phyloP scores from a whole-genome alignment of 306 rosid species.

The Benincasa hispida region DNA sequence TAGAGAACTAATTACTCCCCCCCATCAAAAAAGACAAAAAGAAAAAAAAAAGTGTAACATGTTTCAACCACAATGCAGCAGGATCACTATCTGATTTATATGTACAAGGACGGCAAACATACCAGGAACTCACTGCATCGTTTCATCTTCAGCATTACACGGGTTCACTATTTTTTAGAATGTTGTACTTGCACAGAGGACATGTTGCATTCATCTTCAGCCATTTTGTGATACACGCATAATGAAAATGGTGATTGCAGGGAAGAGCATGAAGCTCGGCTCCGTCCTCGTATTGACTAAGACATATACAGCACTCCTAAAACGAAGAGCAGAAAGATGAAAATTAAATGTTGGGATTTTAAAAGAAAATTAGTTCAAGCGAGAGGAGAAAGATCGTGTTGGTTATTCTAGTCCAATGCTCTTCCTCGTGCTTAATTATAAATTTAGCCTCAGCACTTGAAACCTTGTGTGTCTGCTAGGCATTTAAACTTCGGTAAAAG shows the following conservation, averaged over 20 bases:
- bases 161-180: constrained; percentile 70
- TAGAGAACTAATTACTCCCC: not conserved
- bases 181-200: constrained; percentile 94
- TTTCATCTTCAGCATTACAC: constrained; percentile 29
- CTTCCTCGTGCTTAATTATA: not conserved
- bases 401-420: not conserved
- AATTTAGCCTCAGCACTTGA: not conserved
- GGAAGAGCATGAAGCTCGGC: constrained; percentile 84
- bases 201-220: constrained; percentile 96
- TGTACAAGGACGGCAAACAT: not conserved
- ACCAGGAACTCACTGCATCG: not conserved
- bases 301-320: constrained; percentile 98
- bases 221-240: constrained; percentile 77
- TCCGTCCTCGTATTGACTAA: constrained; percentile 74
- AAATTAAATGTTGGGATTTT: not conserved
- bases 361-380: not conserved
- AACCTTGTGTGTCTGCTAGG: not conserved
- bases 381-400: not conserved
- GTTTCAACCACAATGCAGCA: not conserved
- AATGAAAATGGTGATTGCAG: constrained; percentile 92
- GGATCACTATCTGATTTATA: not conserved
- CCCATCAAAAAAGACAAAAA: no score
- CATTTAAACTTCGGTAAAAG: not conserved
- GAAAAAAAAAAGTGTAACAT: not conserved
- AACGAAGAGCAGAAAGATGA: constrained; percentile 1